These are phyloP conservation scores for Globisporangium uncinulatum DNA, from an alignment of 352 stramenopile genomes.

Conservation along the genomic window DNA sequence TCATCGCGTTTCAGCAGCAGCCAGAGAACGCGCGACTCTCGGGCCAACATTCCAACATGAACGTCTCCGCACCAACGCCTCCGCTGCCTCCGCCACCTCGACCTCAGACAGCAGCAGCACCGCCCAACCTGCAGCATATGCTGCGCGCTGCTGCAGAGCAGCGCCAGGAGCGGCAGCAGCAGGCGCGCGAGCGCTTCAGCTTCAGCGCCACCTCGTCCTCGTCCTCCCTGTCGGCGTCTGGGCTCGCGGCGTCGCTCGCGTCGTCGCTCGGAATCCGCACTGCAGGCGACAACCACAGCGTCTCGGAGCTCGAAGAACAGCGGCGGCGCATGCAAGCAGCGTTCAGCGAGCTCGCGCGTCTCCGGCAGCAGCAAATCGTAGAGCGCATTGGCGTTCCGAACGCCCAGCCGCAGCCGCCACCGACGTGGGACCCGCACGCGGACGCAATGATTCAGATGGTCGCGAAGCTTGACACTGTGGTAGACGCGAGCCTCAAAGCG, in stretches of 20 bases:
- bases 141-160: constrained; percentile 1
- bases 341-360: constrained; percentile 1
- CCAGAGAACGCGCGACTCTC: not conserved
- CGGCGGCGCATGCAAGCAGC: constrained; percentile 9
- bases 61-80: not conserved
- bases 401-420: constrained; percentile 1
- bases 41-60: not conserved
- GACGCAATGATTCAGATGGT: constrained; percentile 24
- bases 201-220: not conserved
- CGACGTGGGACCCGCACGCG: constrained; percentile 1
- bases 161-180: not conserved
- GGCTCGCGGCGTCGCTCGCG: constrained; percentile 5
- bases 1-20: constrained; percentile 6
- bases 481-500: constrained; percentile 29
- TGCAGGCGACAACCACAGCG: not conserved
- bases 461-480: constrained; percentile 33
- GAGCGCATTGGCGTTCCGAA: constrained; percentile 16
- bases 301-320: constrained; percentile 5
- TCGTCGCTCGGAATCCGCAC: constrained; percentile 9
- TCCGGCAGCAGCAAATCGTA: constrained; percentile 14
- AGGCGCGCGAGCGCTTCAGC: constrained; percentile 6
- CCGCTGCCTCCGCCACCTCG: not conserved
- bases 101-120: not conserved
- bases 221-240: constrained; percentile 2
- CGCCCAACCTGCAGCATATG: not conserved